These are phyloP conservation scores for Alternaria rosae DNA, from an alignment of 2,329 filamentous ascomycete species.

Conservation along the genomic window DNA sequence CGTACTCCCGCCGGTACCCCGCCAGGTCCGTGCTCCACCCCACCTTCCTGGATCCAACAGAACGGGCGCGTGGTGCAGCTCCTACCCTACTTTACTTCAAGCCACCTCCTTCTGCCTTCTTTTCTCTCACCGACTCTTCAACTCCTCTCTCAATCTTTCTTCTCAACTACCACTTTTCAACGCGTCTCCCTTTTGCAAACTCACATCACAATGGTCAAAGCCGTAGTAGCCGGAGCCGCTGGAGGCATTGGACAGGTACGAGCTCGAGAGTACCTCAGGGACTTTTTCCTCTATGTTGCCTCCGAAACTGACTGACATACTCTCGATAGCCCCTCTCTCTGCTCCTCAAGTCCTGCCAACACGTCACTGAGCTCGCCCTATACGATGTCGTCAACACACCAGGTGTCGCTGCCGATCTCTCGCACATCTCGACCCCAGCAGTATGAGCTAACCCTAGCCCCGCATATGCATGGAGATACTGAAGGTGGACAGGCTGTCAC, in stretches of 20 bases:
- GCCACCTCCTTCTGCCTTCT: constrained; percentile 22
- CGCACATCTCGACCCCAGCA: constrained; percentile 92
- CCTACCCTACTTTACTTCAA: constrained; percentile 30
- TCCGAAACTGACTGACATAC: constrained; percentile 20
- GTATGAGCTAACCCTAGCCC: constrained; percentile 57
- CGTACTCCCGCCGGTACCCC: constrained; percentile 29
- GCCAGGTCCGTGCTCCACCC: constrained; percentile 37
- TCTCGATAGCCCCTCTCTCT: constrained; percentile 83
- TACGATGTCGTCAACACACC: constrained; percentile 99
- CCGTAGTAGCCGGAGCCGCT: constrained; percentile 85
- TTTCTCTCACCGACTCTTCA: constrained; percentile 24
- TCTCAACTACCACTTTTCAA: constrained; percentile 12
- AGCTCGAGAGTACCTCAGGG: constrained; percentile 28
- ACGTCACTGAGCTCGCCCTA: constrained; percentile 90
- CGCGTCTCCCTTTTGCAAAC: constrained; percentile 22
- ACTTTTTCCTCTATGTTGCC: neutral
- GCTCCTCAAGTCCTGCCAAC: constrained; percentile 87
- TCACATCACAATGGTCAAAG: constrained; percentile 48
- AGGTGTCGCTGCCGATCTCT: constrained; percentile 94
- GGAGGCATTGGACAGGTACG: constrained; percentile 97
- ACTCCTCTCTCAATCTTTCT: constrained; percentile 15
- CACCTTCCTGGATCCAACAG: constrained; percentile 37
- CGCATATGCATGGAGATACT: constrained; percentile 19
- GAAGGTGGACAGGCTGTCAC: constrained; percentile 69
- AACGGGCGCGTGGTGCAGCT: constrained; percentile 40